phyloP scores from a whole-genome alignment of 208 protist species.

The Crithidia mellificae region DNA sequence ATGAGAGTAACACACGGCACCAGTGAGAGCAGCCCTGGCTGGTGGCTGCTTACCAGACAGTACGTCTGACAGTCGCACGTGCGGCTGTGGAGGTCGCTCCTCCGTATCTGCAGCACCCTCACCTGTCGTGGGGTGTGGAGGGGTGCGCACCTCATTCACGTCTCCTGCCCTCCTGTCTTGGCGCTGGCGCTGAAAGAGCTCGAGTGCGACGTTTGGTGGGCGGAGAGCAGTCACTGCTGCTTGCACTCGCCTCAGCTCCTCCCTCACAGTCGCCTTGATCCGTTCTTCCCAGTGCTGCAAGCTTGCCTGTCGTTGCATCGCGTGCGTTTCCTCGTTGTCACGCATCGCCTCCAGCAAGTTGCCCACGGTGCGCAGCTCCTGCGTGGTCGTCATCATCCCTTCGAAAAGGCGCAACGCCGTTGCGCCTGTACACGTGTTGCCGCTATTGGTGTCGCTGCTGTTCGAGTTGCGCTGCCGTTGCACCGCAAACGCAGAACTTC shows the following conservation, averaged over 20 bases:
- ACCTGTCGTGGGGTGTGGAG: background rate
- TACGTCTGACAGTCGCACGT: background rate
- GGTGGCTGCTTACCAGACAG: background rate
- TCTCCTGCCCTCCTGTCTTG: background rate
- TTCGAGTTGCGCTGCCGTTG: too few relatives aligned
- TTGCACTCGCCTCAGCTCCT: constrained; percentile 17
- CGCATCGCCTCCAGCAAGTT: constrained; percentile 50
- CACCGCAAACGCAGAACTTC: too few relatives aligned
- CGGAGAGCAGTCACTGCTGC: background rate
- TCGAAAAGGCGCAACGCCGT: constrained; percentile 10
- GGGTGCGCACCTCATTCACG: too few relatives aligned
- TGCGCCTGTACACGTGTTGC: background rate
- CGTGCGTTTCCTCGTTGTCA: constrained; percentile 22
- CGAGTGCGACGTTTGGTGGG: background rate
- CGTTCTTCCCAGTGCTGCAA: constrained; percentile 37
- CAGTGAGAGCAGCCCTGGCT: background rate
- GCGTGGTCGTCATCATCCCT: constrained; percentile 21
- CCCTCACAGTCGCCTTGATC: constrained; percentile 24
- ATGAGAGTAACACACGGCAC: constrained; percentile 3
- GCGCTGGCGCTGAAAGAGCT: background rate
- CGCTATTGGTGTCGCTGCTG: background rate
- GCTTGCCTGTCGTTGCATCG: constrained; percentile 5
- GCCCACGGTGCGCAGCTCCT: constrained; percentile 57
- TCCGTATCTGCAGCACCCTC: background rate
- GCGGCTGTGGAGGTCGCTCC: background rate